Percentiles rank a stretch among this genome's conserved stretches.
These are phyloP conservation scores for Colletotrichum agaves DNA, from an alignment of 2,329 filamentous ascomycete species.

Conservation along the genomic window DNA sequence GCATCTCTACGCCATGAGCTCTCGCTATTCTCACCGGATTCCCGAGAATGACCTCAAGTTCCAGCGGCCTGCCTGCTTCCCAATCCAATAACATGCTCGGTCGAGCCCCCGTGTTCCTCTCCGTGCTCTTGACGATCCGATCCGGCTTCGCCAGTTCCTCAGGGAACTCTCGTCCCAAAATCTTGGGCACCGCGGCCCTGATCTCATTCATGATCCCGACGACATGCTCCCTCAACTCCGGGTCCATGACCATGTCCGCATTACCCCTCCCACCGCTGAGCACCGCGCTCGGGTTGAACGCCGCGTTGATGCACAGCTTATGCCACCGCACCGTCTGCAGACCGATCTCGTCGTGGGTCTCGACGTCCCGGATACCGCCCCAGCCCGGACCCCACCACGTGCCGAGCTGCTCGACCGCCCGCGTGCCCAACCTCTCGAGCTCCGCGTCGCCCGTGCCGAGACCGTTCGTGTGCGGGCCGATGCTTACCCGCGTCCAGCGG, in stretches of 20 bases:
- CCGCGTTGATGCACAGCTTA: constrained; percentile 80
- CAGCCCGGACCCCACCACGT: constrained; percentile 59
- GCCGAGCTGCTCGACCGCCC: constrained; percentile 60
- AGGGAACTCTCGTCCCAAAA: constrained; percentile 71
- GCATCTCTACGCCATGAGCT: constrained; percentile 71
- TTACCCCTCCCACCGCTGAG: constrained; percentile 73
- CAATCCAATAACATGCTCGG: constrained; percentile 78
- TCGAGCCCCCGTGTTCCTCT: constrained; percentile 71
- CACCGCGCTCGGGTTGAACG: constrained; percentile 79
- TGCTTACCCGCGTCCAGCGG: constrained; percentile 77
- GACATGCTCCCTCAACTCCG: constrained; percentile 71
- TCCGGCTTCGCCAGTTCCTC: constrained; percentile 70
- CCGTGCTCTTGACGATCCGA: constrained; percentile 70
- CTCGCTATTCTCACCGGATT: constrained; percentile 75
- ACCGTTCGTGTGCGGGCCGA: constrained; percentile 72
- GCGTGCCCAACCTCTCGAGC: constrained; percentile 49
- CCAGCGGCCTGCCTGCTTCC: constrained; percentile 73
- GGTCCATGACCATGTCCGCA: constrained; percentile 71
- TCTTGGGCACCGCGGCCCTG: constrained; percentile 69
- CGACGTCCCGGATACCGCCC: constrained; percentile 73
- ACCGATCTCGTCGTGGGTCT: constrained; percentile 71
- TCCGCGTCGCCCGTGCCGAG: constrained; percentile 49
- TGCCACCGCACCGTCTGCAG: constrained; percentile 80
- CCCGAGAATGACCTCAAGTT: constrained; percentile 78
- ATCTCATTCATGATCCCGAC: constrained; percentile 77